Evolutionary conservation across 768 basidiomycete species (phyloP), one percentile per base, ranked within the genome.

Genomic region (Leccinum subtestaceum): DNA sequence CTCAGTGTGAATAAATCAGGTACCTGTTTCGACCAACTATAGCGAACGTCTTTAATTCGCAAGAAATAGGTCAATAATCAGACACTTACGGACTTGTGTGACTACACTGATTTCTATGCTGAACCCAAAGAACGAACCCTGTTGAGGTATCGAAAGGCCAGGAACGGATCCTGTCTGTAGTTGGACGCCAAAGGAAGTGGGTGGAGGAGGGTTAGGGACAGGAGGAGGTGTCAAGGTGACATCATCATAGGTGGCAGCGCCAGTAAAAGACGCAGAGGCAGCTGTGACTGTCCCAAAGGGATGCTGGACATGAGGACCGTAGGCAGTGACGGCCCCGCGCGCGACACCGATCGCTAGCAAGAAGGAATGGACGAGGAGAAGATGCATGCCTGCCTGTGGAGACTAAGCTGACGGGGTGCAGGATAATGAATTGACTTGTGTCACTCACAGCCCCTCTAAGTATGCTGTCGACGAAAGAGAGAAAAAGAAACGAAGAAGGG

Each of bases 41-140:
- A 25, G 15, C 21, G 43, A 50, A 43, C 17, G 11, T 51, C 55
- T 34, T 51, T 31, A 34, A 21, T 21, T 25, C 31, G 11, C 12
- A 48, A 23, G n/a, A 4, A 12, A 34, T 13, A 11, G 7, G 10
- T 25, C 15, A 52, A n/a, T 12, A 17, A 54, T 9, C 53, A 21
- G 15, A 8, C 32, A 56, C 55, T 52, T 36, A 52, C 55, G 23
- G 12, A 52, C 8, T 75, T 84, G 83, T 57, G 81, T 82, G 7
- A 84, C 79, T 8, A 91, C 84, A 43, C 88, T 89, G 77, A 89
- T 80, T 71, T 92, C 89, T 40, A 92, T 80, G 3, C 86, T 88
- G 67, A 91, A 90, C 4, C 88, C 89, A 56, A 85, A 79, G 65
- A 90, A 90, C 17, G 83, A 78, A 19, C 84, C 86, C n/a, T 70